phyloP scores from a whole-genome alignment of 345 rosid genomes.

The Mercurialis annua region DNA sequence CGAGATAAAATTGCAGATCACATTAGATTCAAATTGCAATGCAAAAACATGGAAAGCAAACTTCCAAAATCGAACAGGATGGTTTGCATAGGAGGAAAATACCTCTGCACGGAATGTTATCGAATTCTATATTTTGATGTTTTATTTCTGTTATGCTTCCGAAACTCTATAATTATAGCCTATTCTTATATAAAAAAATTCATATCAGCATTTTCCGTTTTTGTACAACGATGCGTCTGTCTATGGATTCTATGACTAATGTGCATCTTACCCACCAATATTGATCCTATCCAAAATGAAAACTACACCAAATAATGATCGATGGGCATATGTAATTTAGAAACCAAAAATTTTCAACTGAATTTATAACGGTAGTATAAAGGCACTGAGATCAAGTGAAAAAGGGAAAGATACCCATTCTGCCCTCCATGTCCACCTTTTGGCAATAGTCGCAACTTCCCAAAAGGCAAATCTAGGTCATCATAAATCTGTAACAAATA shows the following conservation, averaged over 20 bases:
- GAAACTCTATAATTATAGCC: too few species aligned
- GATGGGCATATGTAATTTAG: not conserved
- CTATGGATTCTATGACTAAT: not conserved
- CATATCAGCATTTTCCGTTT: too few species aligned
- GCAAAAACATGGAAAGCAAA: not conserved
- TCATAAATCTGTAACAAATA: slow-evolving; percentile 62
- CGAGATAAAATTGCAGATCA: not conserved
- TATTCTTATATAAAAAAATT: too few species aligned
- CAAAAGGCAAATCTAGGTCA: slow-evolving; percentile 93
- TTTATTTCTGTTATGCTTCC: too few species aligned
- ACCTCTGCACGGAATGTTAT: too few species aligned
- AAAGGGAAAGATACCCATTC: slow-evolving; percentile 56
- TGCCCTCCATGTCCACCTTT: slow-evolving; percentile 99
- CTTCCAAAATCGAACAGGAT: not conserved
- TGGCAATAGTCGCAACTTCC: slow-evolving; percentile 79
- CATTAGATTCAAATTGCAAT: not conserved
- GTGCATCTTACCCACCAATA: not conserved
- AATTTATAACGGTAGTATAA: not conserved
- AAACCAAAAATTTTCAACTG: not conserved
- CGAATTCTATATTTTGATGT: too few species aligned
- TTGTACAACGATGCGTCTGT: too few species aligned
- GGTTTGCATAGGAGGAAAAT: not conserved
- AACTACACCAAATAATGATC: not conserved
- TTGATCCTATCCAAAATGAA: not conserved
- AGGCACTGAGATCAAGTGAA: not conserved